Evolutionary conservation across 805 yeast genomes (phyloP).

Genomic region (Kazachstania bromeliacearum): DNA sequence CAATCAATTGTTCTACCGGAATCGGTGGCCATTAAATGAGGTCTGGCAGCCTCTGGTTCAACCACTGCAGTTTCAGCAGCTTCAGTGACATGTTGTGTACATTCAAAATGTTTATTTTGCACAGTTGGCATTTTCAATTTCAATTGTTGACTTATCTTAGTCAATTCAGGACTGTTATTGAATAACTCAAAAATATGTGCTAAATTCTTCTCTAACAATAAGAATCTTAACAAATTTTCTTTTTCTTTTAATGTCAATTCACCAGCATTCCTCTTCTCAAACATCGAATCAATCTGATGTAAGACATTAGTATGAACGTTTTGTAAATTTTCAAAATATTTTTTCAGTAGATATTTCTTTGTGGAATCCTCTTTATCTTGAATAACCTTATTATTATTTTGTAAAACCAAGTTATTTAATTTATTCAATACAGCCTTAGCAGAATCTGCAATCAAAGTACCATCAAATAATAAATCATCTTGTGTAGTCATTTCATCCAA

Average conservation of each 20-base stretch:
- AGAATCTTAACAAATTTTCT: constrained; percentile 60
- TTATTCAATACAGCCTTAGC: constrained; percentile 54
- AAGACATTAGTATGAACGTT: constrained; percentile 33
- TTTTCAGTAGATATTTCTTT: constrained; percentile 31
- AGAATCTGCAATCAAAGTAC: constrained; percentile 59
- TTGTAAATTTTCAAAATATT: constrained; percentile 35
- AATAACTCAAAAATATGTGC: constrained; percentile 40
- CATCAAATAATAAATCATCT: constrained; percentile 67
- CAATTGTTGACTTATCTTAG: constrained; percentile 8
- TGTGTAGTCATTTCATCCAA: constrained; percentile 29
- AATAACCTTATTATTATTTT: constrained; percentile 1
- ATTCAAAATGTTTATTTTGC: constrained; percentile 8
- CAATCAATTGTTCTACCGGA: constrained; percentile 53
- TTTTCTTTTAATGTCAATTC: constrained; percentile 58
- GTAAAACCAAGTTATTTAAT: constrained; percentile 15
- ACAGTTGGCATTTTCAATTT: constrained; percentile 2
- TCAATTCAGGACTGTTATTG: constrained; percentile 19
- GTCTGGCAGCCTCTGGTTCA: constrained; percentile 25
- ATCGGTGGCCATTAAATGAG: constrained; percentile 67
- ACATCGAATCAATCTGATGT: constrained; percentile 46
- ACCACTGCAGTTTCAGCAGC: neutral
- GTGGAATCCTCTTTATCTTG: constrained; percentile 33
- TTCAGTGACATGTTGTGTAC: neutral
- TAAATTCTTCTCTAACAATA: constrained; percentile 61
- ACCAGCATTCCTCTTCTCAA: constrained; percentile 46